Conservation (phyloP, 129 eudicot genomes). For the Smallanthus sonchifolius region DNA sequence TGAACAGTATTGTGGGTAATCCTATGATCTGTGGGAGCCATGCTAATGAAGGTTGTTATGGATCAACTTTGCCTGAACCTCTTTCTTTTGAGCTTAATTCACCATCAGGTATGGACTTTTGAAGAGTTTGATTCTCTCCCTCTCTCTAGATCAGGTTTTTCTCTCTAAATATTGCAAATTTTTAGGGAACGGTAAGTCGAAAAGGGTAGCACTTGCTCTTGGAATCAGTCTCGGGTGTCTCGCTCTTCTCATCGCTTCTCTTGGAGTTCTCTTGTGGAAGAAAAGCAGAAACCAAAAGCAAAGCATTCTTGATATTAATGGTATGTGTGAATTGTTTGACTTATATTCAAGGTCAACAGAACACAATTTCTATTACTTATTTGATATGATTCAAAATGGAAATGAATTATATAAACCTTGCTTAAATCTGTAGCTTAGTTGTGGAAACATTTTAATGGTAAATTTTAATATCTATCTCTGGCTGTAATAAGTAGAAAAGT, state of each 20-base stretch:
- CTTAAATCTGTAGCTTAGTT: not conserved
- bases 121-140: not conserved
- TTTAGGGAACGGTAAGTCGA: slow-evolving; percentile 57
- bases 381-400: not conserved
- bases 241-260: slow-evolving; percentile 30
- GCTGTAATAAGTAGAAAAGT: not conserved
- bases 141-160: slow-evolving; percentile 13
- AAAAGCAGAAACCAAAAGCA: slow-evolving; percentile 43
- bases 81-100: slow-evolving; percentile 61
- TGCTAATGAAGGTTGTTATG: slow-evolving; percentile 64
- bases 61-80: slow-evolving; percentile 52
- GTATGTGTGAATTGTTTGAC: slow-evolving; percentile 25
- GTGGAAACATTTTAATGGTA: not conserved
- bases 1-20: slow-evolving; percentile 69
- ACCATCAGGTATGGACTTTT: slow-evolving; percentile 44
- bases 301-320: slow-evolving; percentile 54
- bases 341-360: slow-evolving; percentile 7
- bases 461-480: not conserved
- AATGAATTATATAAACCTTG: not conserved
- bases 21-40: slow-evolving; percentile 80
- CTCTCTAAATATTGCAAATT: not conserved
- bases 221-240: slow-evolving; percentile 66
- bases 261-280: slow-evolving; percentile 49
- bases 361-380: not conserved
- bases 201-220: slow-evolving; percentile 65